phyloP scores from a whole-genome alignment of 208 protist species.

The Crithidia bombi region DNA sequence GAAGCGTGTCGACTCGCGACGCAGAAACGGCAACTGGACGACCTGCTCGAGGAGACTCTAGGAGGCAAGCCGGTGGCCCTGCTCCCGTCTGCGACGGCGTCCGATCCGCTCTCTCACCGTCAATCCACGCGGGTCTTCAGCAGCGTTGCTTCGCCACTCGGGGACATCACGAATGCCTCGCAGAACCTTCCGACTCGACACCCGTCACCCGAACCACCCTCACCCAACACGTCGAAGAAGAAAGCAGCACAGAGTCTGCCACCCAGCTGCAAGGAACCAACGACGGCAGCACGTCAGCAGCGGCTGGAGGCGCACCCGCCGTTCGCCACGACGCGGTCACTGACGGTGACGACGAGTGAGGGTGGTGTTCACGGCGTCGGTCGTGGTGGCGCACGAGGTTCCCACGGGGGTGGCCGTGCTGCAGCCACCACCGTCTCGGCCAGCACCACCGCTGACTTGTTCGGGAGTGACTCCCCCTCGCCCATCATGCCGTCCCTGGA shows the following conservation, averaged over 20 bases:
- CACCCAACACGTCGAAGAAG: background rate
- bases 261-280: background rate
- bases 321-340: constrained; percentile 3
- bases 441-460: background rate
- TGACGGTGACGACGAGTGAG: background rate
- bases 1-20: constrained; percentile 13
- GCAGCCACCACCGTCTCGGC: background rate
- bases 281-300: background rate
- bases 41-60: background rate
- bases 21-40: constrained; percentile 17
- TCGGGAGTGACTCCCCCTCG: constrained; percentile 9
- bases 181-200: no score
- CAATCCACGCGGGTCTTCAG: constrained; percentile 16
- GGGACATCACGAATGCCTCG: constrained; percentile 13
- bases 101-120: background rate
- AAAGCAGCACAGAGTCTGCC: background rate
- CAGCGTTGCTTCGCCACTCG: background rate
- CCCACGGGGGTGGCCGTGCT: background rate
- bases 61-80: background rate
- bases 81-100: background rate
- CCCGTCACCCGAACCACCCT: background rate
- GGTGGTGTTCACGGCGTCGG: background rate
- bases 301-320: no score
- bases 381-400: background rate
- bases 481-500: constrained; percentile 17